A percentile compares a stretch with the other conserved stretches of the same genome.
Conservation (phyloP, 2,329 filamentous ascomycete species). For the Plectosphaerella cucumerina region DNA sequence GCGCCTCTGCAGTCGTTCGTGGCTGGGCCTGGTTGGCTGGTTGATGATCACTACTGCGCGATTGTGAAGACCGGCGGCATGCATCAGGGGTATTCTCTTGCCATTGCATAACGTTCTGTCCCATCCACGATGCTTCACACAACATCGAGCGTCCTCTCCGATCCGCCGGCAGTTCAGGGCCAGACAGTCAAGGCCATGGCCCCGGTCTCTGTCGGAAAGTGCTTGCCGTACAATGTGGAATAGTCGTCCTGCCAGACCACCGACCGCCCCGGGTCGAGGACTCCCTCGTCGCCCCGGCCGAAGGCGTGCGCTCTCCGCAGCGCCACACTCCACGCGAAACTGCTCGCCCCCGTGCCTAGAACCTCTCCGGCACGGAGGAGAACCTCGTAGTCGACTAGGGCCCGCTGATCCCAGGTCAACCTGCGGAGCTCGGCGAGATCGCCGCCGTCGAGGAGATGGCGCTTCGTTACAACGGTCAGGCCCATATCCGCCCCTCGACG, state of each 20-base stretch:
- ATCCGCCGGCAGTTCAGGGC: slow-evolving; percentile 4
- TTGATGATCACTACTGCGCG: no score
- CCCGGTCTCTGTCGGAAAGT: slow-evolving; percentile 15
- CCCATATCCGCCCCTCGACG: slow-evolving; percentile 28
- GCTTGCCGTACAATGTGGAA: slow-evolving; percentile 24
- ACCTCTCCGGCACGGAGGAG: slow-evolving; percentile 37
- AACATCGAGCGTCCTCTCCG: background rate
- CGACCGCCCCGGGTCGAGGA: background rate
- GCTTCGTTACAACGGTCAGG: slow-evolving; percentile 36
- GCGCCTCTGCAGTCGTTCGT: no score
- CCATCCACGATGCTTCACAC: no score
- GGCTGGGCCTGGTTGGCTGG: no score
- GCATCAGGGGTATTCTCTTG: no score
- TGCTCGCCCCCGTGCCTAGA: slow-evolving; percentile 37
- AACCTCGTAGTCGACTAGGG: slow-evolving; percentile 47
- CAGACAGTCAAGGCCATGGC: slow-evolving; percentile 17
- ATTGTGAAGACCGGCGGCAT: no score
- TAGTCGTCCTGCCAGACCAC: slow-evolving; percentile 27
- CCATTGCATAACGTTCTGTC: no score
- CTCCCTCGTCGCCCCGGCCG: slow-evolving; percentile 9
- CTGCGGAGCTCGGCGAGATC: slow-evolving; percentile 27
- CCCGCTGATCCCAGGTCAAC: slow-evolving; percentile 44
- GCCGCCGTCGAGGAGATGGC: slow-evolving; percentile 32
- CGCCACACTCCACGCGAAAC: slow-evolving; percentile 43
- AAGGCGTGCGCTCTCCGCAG: slow-evolving; percentile 28